Evolutionary conservation across 495 filamentous ascomycete species (phyloP).

Genomic region (Aspergillus conjunctus): DNA sequence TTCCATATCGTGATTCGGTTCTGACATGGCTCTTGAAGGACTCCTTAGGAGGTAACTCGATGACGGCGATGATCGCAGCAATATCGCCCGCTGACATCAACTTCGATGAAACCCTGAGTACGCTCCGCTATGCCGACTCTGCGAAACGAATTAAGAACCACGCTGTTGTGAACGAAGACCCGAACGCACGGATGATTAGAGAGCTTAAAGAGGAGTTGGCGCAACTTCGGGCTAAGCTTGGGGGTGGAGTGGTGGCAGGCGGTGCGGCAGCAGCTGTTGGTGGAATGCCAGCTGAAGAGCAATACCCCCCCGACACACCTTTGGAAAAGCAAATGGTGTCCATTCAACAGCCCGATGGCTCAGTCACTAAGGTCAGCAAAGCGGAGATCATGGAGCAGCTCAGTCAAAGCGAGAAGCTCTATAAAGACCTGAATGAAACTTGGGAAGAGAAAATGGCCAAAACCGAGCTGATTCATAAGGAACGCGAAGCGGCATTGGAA

Average conservation of each 20-base stretch:
- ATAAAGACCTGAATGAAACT: conserved; percentile 95
- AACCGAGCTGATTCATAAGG: conserved; percentile 96
- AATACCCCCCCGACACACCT: conserved; percentile 88
- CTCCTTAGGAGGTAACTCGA: conserved; percentile 96
- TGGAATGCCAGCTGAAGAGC: conserved; percentile 64
- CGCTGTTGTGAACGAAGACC: conserved; percentile 98
- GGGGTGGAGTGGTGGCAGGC: conserved; percentile 56
- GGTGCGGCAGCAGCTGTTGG: conserved; percentile 37
- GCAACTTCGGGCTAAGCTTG: conserved; percentile 82
- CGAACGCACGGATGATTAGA: conserved; percentile 97
- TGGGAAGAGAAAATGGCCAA: conserved; percentile 97
- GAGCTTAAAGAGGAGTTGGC: conserved; percentile 96
- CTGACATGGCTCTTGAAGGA: conserved; percentile 98
- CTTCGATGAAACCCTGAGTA: conserved; percentile 96
- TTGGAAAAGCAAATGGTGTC: conserved; percentile 95
- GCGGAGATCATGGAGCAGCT: conserved; percentile 98
- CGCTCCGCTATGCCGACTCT: conserved; percentile 93
- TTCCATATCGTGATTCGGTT: conserved; percentile 96
- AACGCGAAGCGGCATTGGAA: conserved; percentile 91
- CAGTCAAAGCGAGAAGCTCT: conserved; percentile 91
- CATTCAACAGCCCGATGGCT: conserved; percentile 82
- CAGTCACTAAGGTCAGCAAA: conserved; percentile 93
- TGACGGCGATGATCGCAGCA: conserved; percentile 99
- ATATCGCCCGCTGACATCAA: conserved; percentile 99
- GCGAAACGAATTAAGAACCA: conserved; percentile 99